phyloP scores from a whole-genome alignment of 495 filamentous ascomycete genomes.

The Aspergillus biplanus region DNA sequence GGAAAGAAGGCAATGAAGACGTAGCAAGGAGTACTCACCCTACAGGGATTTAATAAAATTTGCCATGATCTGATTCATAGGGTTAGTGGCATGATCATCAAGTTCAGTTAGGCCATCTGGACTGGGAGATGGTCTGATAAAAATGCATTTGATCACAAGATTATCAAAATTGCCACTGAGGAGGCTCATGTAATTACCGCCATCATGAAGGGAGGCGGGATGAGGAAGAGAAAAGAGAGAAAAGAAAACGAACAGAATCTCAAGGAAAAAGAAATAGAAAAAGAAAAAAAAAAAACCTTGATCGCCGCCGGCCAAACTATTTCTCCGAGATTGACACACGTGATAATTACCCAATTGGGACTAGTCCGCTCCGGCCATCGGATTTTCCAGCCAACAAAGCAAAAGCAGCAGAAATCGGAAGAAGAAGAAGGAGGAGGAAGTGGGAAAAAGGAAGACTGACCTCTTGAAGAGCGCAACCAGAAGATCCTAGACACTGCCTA shows the following conservation, averaged over 20 bases:
- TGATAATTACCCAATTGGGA: slow-evolving; percentile 25
- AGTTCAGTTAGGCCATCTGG: not conserved
- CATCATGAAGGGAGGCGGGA: slow-evolving; percentile 11
- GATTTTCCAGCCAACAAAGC: slow-evolving; percentile 22
- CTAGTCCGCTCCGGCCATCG: slow-evolving; percentile 30
- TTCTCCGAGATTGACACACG: slow-evolving; percentile 27
- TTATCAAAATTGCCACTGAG: not conserved
- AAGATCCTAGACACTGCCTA: no score
- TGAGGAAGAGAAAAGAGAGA: slow-evolving; percentile 19
- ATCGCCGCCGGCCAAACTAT: slow-evolving; percentile 25
- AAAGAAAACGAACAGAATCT: slow-evolving; percentile 2
- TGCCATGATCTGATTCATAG: slow-evolving; percentile 29
- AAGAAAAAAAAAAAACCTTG: slow-evolving; percentile 33
- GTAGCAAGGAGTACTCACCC: slow-evolving; percentile 32
- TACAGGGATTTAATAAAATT: slow-evolving; percentile 6
- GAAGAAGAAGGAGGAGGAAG: slow-evolving; percentile 15
- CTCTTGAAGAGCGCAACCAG: not conserved
- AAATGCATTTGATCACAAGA: slow-evolving; percentile 3
- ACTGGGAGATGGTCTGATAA: slow-evolving; percentile 12
- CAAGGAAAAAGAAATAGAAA: slow-evolving; percentile 27
- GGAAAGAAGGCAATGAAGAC: slow-evolving; percentile 26
- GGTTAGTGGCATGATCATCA: slow-evolving; percentile 21
- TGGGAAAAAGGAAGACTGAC: slow-evolving; percentile 13
- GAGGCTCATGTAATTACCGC: not conserved
- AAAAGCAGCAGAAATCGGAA: slow-evolving; percentile 14